phyloP scores from a whole-genome alignment of 305 asterid species.

The Fraxinus greggii region DNA sequence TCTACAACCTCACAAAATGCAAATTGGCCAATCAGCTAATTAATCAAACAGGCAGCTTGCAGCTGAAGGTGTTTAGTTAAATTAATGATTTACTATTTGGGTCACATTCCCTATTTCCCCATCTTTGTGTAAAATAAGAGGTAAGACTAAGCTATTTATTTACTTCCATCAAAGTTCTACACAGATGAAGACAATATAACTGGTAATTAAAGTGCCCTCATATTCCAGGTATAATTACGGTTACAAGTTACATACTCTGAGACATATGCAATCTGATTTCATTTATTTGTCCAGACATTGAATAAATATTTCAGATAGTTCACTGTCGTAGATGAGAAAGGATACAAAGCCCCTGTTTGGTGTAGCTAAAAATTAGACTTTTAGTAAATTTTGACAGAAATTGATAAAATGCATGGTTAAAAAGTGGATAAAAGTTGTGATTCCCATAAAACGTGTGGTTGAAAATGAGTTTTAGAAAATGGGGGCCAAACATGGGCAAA shows the following conservation, averaged over 20 bases:
- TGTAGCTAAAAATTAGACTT: background rate
- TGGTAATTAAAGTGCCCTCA: slow-evolving; percentile 4
- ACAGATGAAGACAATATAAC: background rate
- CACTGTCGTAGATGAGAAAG: slow-evolving; percentile 1
- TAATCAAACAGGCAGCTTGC: slow-evolving; percentile 22
- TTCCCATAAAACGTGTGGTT: background rate
- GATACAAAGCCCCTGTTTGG: background rate
- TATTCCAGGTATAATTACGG: slow-evolving; percentile 23
- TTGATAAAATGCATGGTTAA: background rate
- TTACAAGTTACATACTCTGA: slow-evolving; percentile 23
- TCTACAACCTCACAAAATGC: slow-evolving; percentile 14
- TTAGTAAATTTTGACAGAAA: background rate
- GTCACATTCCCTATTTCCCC: background rate
- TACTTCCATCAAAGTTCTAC: background rate
- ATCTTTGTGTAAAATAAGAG: background rate
- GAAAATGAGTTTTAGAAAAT: background rate
- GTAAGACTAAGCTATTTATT: background rate
- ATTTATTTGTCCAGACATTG: slow-evolving; percentile 6
- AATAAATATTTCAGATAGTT: background rate
- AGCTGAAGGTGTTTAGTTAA: slow-evolving; percentile 1
- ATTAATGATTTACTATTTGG: background rate
- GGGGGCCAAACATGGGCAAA: background rate
- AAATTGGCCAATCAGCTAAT: slow-evolving; percentile 10
- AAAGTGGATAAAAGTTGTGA: background rate
- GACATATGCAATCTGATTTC: slow-evolving; percentile 25